Evolutionary conservation across 2,329 filamentous ascomycete genomes (phyloP), one percentile per base, ranked within the genome.

Genomic region (Huntiella moniliformis): DNA sequence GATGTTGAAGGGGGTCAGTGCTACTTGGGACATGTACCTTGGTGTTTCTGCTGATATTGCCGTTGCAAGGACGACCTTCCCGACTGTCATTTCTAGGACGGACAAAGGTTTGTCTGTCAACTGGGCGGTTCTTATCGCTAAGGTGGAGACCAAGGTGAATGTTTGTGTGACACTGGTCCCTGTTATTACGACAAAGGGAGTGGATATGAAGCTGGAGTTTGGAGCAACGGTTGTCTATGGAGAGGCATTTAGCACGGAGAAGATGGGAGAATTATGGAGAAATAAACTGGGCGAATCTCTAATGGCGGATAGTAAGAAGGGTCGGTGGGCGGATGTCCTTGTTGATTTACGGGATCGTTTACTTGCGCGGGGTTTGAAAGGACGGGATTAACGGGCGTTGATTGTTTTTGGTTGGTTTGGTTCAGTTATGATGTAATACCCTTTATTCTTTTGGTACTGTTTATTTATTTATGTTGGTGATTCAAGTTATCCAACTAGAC

Each of bases 211-310:
- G 11, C 62, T 81, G 17, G 61, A 61, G 4, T 66, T 70, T 1
- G 63, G 63, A 16, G 80, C 76, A 0, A 67, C 65, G 44, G 74
- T 87, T 1, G 65, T 85, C 2, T 91, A 91, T 57, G 83, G 83
- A 0, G 82, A 88, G 61, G 68, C 72, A 50, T 86, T 87, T 58
- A 82, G 84, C 52, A 74, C 77, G 52, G 71, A 67, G 42, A 86
- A 83, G 60, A 78, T 91, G 65, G 66, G 63, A n/a, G 79, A 46
- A 86, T 82, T 53, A 56, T 91, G 51, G 59, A 64, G n/a, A 56
- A 35, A 35, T 22, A 50, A 50, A 34, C 40, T 42, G 4, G 44
- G 44, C 11, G 47, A 45, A 10, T 11, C 13, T 10, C 40, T 49
- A n/a, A 59, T 50, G 58, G 52, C 50, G 53, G 53, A 58, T 38